Evolutionary conservation across 257 asterid genomes (phyloP).

Genomic region (Solanum pimpinellifolium): DNA sequence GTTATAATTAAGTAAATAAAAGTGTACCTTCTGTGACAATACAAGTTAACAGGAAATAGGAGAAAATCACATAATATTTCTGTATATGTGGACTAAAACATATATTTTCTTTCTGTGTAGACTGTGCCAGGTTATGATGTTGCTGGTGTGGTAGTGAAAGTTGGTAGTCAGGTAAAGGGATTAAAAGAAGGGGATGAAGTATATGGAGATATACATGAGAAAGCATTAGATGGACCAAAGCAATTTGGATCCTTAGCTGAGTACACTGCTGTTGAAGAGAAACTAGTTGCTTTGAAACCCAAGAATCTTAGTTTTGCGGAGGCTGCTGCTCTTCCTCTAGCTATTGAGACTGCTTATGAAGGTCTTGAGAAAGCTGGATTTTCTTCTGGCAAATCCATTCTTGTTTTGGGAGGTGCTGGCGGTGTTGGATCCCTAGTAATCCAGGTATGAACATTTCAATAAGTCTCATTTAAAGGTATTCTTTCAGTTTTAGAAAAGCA

Average conservation of each 20-base stretch:
- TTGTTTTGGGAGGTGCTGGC: slow-evolving; percentile 96
- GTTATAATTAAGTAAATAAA: neutral
- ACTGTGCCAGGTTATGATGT: slow-evolving; percentile 94
- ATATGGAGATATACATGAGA: slow-evolving; percentile 72
- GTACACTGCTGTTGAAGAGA: slow-evolving; percentile 88
- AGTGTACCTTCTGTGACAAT: neutral
- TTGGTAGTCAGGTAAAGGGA: slow-evolving; percentile 71
- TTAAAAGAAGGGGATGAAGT: slow-evolving; percentile 88
- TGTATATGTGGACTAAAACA: neutral
- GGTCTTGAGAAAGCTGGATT: slow-evolving; percentile 71
- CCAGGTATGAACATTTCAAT: slow-evolving; percentile 35
- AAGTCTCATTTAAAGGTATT: neutral
- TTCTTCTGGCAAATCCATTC: slow-evolving; percentile 71
- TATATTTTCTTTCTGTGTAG: slow-evolving; percentile 10
- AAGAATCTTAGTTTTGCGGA: slow-evolving; percentile 53
- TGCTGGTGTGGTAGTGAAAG: slow-evolving; percentile 80
- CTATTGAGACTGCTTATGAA: slow-evolving; percentile 76
- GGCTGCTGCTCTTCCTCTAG: slow-evolving; percentile 87
- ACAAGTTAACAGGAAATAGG: neutral
- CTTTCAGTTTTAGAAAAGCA: neutral
- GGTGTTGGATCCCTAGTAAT: slow-evolving; percentile 87
- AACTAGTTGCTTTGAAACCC: slow-evolving; percentile 70
- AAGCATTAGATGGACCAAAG: slow-evolving; percentile 64
- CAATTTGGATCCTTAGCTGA: slow-evolving; percentile 79
- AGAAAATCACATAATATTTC: neutral